Conservation (phyloP, 192 early-diverging fungal species). For the Coemansia sp. region DNA sequence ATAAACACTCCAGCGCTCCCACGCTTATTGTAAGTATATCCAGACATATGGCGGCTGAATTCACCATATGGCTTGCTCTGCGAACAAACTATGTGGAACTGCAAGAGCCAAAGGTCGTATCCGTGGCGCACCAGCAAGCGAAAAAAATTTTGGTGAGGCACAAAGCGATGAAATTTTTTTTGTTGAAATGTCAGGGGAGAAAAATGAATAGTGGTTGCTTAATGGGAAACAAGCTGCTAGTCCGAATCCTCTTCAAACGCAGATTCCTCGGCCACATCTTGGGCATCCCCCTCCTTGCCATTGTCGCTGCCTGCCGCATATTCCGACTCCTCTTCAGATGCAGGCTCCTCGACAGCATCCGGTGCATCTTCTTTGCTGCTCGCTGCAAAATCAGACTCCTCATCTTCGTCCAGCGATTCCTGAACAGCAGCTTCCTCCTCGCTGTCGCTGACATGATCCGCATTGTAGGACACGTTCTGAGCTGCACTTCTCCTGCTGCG, state of each 20-base stretch:
- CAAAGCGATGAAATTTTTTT: too few species aligned
- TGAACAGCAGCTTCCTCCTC: slow-evolving; percentile 12
- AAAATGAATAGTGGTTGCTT: background rate
- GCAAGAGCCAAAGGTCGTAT: too few species aligned
- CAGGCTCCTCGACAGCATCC: slow-evolving; percentile 11
- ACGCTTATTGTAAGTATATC: slow-evolving; percentile 8
- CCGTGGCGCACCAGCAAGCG: too few species aligned
- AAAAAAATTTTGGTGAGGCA: too few species aligned
- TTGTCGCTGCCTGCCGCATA: background rate
- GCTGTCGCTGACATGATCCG: slow-evolving; percentile 31
- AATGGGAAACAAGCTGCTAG: background rate
- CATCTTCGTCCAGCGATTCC: background rate
- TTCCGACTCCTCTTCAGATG: slow-evolving; percentile 9
- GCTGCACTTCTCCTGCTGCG: slow-evolving; percentile 28
- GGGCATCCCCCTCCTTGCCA: slow-evolving; percentile 2
- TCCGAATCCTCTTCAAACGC: slow-evolving; percentile 7
- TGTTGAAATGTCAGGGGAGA: too few species aligned
- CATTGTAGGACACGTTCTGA: slow-evolving; percentile 20
- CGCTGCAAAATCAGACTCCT: slow-evolving; percentile 5
- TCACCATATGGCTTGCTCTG: background rate
- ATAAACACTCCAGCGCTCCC: slow-evolving; percentile 8
- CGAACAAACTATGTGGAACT: background rate
- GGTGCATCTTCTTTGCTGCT: slow-evolving; percentile 15
- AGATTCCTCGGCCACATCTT: slow-evolving; percentile 10
- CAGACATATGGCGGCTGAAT: slow-evolving; percentile 6